phyloP scores from a whole-genome alignment of 306 rosid species.

The Inga laurina region DNA sequence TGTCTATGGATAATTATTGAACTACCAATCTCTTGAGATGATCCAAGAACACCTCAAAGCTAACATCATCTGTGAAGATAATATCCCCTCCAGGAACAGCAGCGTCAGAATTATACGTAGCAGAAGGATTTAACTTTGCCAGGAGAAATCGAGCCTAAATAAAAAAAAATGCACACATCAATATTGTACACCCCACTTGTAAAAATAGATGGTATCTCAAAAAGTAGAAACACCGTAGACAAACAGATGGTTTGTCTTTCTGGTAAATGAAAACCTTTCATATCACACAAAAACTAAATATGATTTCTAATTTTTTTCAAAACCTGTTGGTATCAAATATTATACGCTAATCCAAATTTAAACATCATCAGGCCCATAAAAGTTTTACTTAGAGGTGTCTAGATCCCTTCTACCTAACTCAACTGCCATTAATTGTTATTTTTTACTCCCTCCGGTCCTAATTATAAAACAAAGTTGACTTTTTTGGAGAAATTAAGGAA shows the following conservation, averaged over 20 bases:
- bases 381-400: not conserved
- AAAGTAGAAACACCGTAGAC: not conserved
- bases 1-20: conserved; percentile 45
- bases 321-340: not conserved
- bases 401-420: not conserved
- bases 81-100: conserved; percentile 83
- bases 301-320: not conserved
- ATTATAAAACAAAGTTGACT: too few relatives aligned
- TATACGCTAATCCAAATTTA: not conserved
- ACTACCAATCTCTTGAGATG: conserved; percentile 97
- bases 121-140: conserved; percentile 91
- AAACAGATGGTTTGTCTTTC: too few relatives aligned
- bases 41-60: conserved; percentile 95
- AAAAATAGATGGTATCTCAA: not conserved
- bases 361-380: not conserved
- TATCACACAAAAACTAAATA: not conserved
- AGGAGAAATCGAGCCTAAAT: conserved; percentile 88
- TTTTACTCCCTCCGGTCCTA: too few relatives aligned
- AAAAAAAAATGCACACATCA: not conserved
- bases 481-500: too few relatives aligned
- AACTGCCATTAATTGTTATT: not conserved
- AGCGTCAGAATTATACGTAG: conserved; percentile 77
- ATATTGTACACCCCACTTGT: not conserved
- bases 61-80: conserved; percentile 89
- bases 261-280: not conserved